phyloP scores from a whole-genome alignment of 768 basidiomycete species.

The Rhizopogon vulgaris region DNA sequence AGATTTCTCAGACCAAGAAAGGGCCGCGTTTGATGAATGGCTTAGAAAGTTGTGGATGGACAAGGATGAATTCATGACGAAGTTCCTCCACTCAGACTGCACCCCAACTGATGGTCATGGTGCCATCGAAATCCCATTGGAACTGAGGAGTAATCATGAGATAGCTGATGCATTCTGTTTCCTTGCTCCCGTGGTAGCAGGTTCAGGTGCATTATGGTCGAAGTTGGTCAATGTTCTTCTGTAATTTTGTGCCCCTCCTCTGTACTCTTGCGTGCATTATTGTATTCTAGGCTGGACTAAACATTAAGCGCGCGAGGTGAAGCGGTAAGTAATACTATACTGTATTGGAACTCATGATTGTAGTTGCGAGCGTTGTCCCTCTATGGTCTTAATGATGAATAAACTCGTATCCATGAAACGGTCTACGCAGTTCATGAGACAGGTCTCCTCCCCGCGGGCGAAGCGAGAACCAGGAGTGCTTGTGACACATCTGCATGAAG shows the following conservation, averaged over 20 bases:
- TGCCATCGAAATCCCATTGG: slow-evolving; percentile 51
- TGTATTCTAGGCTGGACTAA: slow-evolving; percentile 1
- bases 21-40: slow-evolving; percentile 75
- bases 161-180: slow-evolving; percentile 65
- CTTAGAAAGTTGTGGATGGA: slow-evolving; percentile 72
- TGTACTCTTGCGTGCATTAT: not conserved
- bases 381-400: slow-evolving; percentile 68
- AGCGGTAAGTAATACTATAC: not conserved
- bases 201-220: slow-evolving; percentile 46
- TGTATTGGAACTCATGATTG: slow-evolving; percentile 19
- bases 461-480: slow-evolving; percentile 74
- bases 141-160: slow-evolving; percentile 48
- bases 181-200: slow-evolving; percentile 52
- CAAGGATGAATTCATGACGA: slow-evolving; percentile 77
- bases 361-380: slow-evolving; percentile 35
- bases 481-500: slow-evolving; percentile 62
- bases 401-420: slow-evolving; percentile 85
- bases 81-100: slow-evolving; percentile 49
- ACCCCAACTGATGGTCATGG: slow-evolving; percentile 30
- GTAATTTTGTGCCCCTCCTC: slow-evolving; percentile 1
- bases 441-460: slow-evolving; percentile 72
- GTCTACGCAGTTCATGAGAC: slow-evolving; percentile 86
- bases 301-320: not conserved
- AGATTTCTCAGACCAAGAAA: slow-evolving; percentile 54
- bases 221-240: slow-evolving; percentile 22